A percentile compares a stretch with the other conserved stretches of the same genome.
Evolutionary conservation across 108 stramenopile species (phyloP).

Genomic region (Skeletonema marinoi): DNA sequence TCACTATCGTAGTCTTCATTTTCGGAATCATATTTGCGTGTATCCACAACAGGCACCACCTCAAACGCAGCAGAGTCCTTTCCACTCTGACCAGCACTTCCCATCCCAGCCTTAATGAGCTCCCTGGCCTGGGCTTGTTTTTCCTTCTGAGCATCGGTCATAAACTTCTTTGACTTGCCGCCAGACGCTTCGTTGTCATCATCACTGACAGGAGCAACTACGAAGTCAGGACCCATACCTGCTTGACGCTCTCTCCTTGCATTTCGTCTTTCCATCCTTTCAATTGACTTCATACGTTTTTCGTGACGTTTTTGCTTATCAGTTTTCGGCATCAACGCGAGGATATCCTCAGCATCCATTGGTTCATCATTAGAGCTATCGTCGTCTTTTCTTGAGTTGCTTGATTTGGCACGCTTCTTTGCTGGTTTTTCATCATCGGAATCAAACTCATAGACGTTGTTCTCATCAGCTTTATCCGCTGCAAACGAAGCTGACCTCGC

Average conservation of each 20-base stretch:
- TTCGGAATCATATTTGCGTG: slow-evolving; percentile 90
- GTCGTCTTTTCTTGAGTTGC: slow-evolving; percentile 21
- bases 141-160: slow-evolving; percentile 72
- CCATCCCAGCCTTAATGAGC: slow-evolving; percentile 90
- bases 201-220: slow-evolving; percentile 65
- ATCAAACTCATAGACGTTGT: slow-evolving; percentile 33
- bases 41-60: slow-evolving; percentile 80
- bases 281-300: slow-evolving; percentile 88
- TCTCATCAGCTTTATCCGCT: slow-evolving; percentile 31
- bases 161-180: slow-evolving; percentile 25
- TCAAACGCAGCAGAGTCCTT: slow-evolving; percentile 60
- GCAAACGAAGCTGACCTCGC: slow-evolving; percentile 61
- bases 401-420: slow-evolving; percentile 30
- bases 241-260: slow-evolving; percentile 69
- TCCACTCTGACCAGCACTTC: slow-evolving; percentile 26
- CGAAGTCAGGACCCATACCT: slow-evolving; percentile 77
- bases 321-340: slow-evolving; percentile 94
- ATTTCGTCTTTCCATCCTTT: slow-evolving; percentile 85
- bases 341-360: slow-evolving; percentile 75
- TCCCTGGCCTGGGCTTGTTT: slow-evolving; percentile 80
- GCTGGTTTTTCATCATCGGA: slow-evolving; percentile 53
- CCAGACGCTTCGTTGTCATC: slow-evolving; percentile 58
- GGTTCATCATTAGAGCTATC: slow-evolving; percentile 42
- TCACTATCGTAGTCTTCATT: slow-evolving; percentile 98
- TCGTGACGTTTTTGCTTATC: slow-evolving; percentile 97